Evolutionary conservation across 2,329 filamentous ascomycete genomes (phyloP).

Genomic region (Colletotrichum sp.): DNA sequence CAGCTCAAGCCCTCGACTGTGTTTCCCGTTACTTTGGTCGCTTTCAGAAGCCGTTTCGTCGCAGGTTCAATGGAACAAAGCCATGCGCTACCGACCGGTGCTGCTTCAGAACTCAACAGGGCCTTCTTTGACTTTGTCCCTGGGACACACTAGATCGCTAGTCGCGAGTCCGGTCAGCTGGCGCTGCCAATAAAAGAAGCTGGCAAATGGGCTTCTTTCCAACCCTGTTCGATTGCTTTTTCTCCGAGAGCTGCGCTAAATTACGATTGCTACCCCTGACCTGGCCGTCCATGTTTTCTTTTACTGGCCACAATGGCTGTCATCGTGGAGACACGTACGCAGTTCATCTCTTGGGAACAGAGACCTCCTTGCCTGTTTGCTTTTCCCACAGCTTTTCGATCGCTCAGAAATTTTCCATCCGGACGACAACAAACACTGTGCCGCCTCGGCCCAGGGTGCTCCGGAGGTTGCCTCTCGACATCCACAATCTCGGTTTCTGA

Average conservation of each 20-base stretch:
- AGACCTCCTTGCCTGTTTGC: not conserved
- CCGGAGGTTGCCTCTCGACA: not conserved
- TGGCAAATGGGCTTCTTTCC: constrained; percentile 19
- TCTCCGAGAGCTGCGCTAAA: constrained; percentile 2
- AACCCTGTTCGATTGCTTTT: constrained; percentile 10
- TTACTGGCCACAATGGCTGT: not conserved
- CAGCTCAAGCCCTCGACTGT: not conserved
- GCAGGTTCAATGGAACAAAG: not conserved
- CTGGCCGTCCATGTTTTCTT: not conserved
- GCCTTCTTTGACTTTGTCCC: constrained; percentile 10
- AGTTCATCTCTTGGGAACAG: not conserved
- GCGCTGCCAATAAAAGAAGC: constrained; percentile 16
- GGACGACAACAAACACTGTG: not conserved
- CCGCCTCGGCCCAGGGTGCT: not conserved
- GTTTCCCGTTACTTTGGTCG: not conserved
- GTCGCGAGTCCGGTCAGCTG: not conserved
- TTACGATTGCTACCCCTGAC: not conserved
- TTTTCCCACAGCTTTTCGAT: not conserved
- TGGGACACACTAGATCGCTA: constrained; percentile 1
- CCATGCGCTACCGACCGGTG: not conserved
- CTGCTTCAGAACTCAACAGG: not conserved
- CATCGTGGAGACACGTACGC: not conserved
- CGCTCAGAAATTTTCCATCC: not conserved
- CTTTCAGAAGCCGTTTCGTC: not conserved
- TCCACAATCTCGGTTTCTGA: not conserved